phyloP scores from a whole-genome alignment of 2,329 filamentous ascomycete species.

The Phoma sp. region DNA sequence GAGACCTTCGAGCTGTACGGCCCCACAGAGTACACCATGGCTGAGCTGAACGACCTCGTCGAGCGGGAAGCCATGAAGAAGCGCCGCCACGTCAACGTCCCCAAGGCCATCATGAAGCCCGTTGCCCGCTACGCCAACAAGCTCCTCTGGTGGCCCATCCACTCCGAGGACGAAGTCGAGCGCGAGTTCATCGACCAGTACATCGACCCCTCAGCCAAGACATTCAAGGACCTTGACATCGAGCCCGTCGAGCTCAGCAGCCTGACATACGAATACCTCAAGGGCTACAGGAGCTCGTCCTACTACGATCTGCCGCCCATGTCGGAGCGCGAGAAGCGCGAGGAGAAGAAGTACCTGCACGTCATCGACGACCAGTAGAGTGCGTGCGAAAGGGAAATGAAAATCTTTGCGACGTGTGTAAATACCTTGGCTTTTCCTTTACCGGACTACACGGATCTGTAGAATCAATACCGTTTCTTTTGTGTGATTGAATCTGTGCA shows the following conservation, averaged over 20 bases:
- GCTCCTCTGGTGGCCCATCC: slow-evolving; percentile 85
- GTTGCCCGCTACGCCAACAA: slow-evolving; percentile 78
- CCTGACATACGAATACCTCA: slow-evolving; percentile 92
- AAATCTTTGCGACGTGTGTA: slow-evolving; percentile 33
- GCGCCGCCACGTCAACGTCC: slow-evolving; percentile 89
- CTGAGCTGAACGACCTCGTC: slow-evolving; percentile 84
- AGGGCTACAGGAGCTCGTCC: slow-evolving; percentile 86
- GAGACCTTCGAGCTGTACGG: slow-evolving; percentile 96
- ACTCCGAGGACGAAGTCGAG: slow-evolving; percentile 86
- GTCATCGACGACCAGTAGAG: slow-evolving; percentile 61
- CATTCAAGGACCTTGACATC: slow-evolving; percentile 91
- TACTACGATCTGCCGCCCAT: slow-evolving; percentile 94
- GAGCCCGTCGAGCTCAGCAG: slow-evolving; percentile 85
- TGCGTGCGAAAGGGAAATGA: slow-evolving; percentile 2
- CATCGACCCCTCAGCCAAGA: slow-evolving; percentile 91
- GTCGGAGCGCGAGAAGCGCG: slow-evolving; percentile 90
- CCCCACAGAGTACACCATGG: slow-evolving; percentile 88
- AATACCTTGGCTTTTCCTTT: slow-evolving; percentile 33
- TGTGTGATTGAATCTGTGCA: too few species aligned
- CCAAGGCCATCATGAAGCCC: slow-evolving; percentile 80
- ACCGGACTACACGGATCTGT: slow-evolving; percentile 28
- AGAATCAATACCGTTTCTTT: slow-evolving; percentile 35
- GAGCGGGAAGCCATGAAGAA: slow-evolving; percentile 92
- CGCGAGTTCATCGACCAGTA: slow-evolving; percentile 91
- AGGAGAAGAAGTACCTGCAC: slow-evolving; percentile 97